Evolutionary conservation across 2,329 filamentous ascomycete genomes (phyloP).

Genomic region (Onygena corvina): DNA sequence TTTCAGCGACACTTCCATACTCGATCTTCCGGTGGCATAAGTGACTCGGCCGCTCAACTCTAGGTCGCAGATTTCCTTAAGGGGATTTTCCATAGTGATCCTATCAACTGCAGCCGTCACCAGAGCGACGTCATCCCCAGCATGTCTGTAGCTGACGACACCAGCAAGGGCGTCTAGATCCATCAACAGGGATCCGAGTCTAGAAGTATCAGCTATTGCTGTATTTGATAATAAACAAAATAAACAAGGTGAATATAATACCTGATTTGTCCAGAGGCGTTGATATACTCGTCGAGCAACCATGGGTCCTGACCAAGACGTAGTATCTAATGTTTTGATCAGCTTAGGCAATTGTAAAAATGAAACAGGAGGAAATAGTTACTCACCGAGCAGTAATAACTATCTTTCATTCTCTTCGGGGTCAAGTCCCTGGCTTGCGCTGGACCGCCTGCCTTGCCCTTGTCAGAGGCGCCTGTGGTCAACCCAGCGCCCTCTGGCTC

Average conservation of each 20-base stretch:
- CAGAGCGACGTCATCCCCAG: slow-evolving; percentile 51
- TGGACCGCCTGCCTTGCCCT: slow-evolving; percentile 22
- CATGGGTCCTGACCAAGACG: slow-evolving; percentile 62
- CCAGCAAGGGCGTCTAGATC: slow-evolving; percentile 67
- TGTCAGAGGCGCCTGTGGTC: slow-evolving; percentile 17
- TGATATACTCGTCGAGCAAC: slow-evolving; percentile 66
- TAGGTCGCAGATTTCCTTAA: slow-evolving; percentile 67
- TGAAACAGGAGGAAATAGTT: background rate
- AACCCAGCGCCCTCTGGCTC: slow-evolving; percentile 28
- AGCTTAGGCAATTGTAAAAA: background rate
- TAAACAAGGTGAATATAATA: slow-evolving; percentile 20
- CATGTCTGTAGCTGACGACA: slow-evolving; percentile 63
- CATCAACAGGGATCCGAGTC: slow-evolving; percentile 63
- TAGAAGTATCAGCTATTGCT: slow-evolving; percentile 24
- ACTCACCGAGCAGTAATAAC: slow-evolving; percentile 54
- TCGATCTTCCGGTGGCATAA: slow-evolving; percentile 60
- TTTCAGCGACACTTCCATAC: slow-evolving; percentile 62
- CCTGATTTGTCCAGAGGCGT: slow-evolving; percentile 62
- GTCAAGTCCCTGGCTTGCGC: slow-evolving; percentile 39
- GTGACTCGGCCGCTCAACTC: slow-evolving; percentile 58
- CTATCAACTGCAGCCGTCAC: slow-evolving; percentile 54
- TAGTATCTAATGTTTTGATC: slow-evolving; percentile 41
- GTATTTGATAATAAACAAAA: slow-evolving; percentile 11
- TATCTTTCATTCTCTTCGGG: slow-evolving; percentile 59
- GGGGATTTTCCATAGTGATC: slow-evolving; percentile 56